Evolutionary conservation across 345 rosid genomes (phyloP).

Genomic region (Ricinus communis): DNA sequence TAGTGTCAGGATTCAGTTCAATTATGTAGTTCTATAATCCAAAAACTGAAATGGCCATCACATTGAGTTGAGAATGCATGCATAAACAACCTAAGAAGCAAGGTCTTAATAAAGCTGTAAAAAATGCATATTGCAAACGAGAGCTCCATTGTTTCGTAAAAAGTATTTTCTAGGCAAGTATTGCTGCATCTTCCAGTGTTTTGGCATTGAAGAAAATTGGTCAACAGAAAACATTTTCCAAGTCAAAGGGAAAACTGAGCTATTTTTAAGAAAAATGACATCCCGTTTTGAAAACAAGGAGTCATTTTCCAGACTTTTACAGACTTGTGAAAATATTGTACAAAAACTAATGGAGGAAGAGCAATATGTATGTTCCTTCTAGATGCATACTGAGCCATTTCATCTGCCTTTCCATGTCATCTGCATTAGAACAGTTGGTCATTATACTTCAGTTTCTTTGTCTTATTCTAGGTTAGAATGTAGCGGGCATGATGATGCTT

Average conservation of each 20-base stretch:
- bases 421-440: not conserved
- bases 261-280: no score
- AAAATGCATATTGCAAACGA: not conserved
- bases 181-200: no score
- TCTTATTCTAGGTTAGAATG: slow-evolving; percentile 3
- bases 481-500: not conserved
- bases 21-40: not conserved
- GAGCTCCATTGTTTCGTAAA: no score
- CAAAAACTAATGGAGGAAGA: not conserved
- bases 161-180: no score
- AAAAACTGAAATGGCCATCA: not conserved
- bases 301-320: no score
- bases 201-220: no score
- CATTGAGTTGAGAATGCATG: not conserved
- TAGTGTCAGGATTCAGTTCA: not conserved
- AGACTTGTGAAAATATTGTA: no score
- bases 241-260: no score
- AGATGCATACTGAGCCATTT: not conserved
- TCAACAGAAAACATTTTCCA: no score
- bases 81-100: not conserved
- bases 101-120: not conserved
- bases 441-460: not conserved
- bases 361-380: not conserved
- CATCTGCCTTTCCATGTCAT: not conserved
- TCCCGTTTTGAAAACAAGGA: no score